Evolutionary conservation across 306 rosid species (phyloP), one percentile per base, ranked within the genome.

Genomic region (Glycine latifolia): DNA sequence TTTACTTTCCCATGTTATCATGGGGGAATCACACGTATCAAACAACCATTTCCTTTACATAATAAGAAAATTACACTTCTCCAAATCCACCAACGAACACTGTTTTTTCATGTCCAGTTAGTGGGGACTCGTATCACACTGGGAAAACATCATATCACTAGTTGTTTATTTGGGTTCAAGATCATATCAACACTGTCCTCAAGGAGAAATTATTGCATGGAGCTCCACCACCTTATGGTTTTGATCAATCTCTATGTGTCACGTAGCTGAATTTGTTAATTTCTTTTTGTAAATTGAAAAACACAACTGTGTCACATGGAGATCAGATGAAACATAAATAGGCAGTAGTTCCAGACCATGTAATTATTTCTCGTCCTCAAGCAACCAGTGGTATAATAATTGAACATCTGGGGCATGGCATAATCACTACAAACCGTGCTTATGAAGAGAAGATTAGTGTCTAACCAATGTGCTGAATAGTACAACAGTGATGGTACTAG

Each of bases 391-490:
- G 44, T 71, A 43, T 59, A 6, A 41, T 26, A 73, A 53, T 53
- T 39, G 39, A 66, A 46, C 35, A 35, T 75, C 7, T 39, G 52
- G 15, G 56, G 9, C 3, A 17, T 79, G 73, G 14, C 48, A 33
- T 61, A 61, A 60, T 78, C 73, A 79, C 81, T 66, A 52, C 14
- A 37, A 48, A 47, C 46, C 75, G 26, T 37, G 56, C 52, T 35
- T 56, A 52, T 59, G 26, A 59, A 2, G 4, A 81, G 52, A 61
- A 61, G 74, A 81, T 43, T 68, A 63, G 77, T 61, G 69, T 54
- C 94, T 92, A 84, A 95, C 99, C 97, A 87, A 67, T n/a, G 97
- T 93, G 89, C 99, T 96, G 91, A 88, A 96, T 76, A 96, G 99
- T 77, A 96, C 98, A 78, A 96, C 97, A 46, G 92, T 90, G 71